A percentile compares a stretch with the other conserved stretches of the same genome.
These are phyloP conservation scores for Nakaseomyces kungkrabaensis DNA, from an alignment of 1,139 yeast genomes.

Conservation along the genomic window DNA sequence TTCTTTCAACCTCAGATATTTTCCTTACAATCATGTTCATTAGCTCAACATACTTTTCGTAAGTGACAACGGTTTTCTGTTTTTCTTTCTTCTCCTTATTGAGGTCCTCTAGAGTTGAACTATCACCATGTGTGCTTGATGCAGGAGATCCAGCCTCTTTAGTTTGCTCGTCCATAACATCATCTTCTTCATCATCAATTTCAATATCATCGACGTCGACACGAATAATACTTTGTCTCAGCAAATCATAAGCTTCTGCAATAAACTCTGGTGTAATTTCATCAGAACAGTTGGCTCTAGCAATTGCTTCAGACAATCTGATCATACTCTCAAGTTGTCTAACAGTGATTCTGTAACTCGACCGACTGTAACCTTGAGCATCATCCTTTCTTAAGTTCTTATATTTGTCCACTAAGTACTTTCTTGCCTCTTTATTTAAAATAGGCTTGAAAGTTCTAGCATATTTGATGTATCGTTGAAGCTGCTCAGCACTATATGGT, in stretches of 20 bases:
- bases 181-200: slow-evolving; percentile 34
- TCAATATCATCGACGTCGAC: slow-evolving; percentile 94
- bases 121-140: not conserved
- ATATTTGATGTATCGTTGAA: slow-evolving; percentile 79
- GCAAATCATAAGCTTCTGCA: slow-evolving; percentile 83
- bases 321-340: slow-evolving; percentile 94
- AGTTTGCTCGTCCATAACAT: slow-evolving; percentile 7
- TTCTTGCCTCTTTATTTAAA: slow-evolving; percentile 75
- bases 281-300: slow-evolving; percentile 91
- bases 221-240: slow-evolving; percentile 84
- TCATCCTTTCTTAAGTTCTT: slow-evolving; percentile 85
- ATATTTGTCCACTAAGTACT: slow-evolving; percentile 66
- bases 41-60: slow-evolving; percentile 78
- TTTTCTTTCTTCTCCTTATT: slow-evolving; percentile 7
- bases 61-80: slow-evolving; percentile 51
- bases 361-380: slow-evolving; percentile 70
- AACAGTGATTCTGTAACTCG: slow-evolving; percentile 89
- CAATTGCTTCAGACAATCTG: slow-evolving; percentile 90
- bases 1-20: slow-evolving; percentile 44
- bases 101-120: not conserved
- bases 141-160: slow-evolving; percentile 10
- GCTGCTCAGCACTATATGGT: slow-evolving; percentile 82
- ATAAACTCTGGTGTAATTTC: slow-evolving; percentile 81
- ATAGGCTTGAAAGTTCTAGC: slow-evolving; percentile 91
- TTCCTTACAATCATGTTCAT: slow-evolving; percentile 70